Percentiles rank a stretch among this genome's conserved stretches.
Conservation (phyloP, 257 asterid species). For the Thymus mandschuricus region DNA sequence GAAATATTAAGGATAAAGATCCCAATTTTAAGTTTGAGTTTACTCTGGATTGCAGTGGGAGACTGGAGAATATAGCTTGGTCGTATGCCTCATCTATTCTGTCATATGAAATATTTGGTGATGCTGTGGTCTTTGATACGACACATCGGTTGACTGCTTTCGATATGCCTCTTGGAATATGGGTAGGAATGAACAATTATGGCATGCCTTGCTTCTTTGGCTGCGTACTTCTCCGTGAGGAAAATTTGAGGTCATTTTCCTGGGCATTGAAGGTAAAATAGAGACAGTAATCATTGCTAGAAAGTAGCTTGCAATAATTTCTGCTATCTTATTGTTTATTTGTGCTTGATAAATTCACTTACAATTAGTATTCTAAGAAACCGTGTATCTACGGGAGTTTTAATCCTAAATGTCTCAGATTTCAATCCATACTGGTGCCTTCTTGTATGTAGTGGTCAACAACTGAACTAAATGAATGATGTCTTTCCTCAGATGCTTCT, state of each 20-base stretch:
- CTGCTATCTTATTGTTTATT: constrained; percentile 9
- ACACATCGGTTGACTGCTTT: constrained; percentile 90
- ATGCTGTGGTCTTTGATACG: constrained; percentile 93
- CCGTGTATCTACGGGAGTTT: neutral
- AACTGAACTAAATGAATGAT: neutral
- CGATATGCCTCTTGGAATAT: constrained; percentile 98
- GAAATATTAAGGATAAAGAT: constrained; percentile 89
- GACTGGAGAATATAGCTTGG: constrained; percentile 96
- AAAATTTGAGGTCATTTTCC: constrained; percentile 81
- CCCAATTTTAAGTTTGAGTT: constrained; percentile 85
- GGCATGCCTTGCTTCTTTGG: constrained; percentile 99
- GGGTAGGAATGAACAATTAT: constrained; percentile 97
- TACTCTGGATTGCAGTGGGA: constrained; percentile 69
- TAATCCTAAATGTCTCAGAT: neutral
- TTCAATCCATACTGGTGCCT: constrained; percentile 1
- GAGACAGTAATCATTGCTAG: neutral
- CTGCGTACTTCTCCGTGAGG: constrained; percentile 93
- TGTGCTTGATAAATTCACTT: constrained; percentile 25
- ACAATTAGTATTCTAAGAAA: neutral
- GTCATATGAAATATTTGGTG: constrained; percentile 89
- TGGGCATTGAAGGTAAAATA: constrained; percentile 95
- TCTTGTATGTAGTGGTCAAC: constrained; percentile 17
- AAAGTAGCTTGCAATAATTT: constrained; percentile 7
- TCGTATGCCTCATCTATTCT: constrained; percentile 92
- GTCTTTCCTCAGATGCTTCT: neutral